Conservation (phyloP, 2,329 filamentous ascomycete genomes). For the Talaromyces atroroseus region DNA sequence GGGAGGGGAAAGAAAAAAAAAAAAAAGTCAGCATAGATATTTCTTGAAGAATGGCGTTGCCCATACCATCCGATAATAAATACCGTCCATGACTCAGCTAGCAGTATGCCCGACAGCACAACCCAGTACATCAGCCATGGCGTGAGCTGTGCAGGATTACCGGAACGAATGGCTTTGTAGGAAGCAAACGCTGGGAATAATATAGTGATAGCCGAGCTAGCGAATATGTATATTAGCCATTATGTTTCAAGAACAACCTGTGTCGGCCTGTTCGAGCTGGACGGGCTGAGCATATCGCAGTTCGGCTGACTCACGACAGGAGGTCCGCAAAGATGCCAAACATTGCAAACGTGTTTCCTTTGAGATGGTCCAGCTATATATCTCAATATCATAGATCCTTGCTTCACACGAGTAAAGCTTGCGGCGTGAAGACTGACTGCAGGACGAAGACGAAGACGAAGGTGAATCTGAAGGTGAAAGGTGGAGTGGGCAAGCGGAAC, state of each 20-base stretch:
- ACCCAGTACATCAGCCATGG: slow-evolving; percentile 99
- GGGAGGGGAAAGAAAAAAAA: too few species aligned
- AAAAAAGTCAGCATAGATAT: neutral
- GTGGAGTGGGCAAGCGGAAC: neutral
- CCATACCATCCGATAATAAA: slow-evolving; percentile 76
- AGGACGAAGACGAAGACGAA: too few species aligned
- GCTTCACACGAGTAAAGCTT: neutral
- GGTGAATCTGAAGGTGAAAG: neutral
- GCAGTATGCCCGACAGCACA: slow-evolving; percentile 72
- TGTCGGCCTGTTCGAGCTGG: slow-evolving; percentile 3
- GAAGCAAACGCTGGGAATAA: slow-evolving; percentile 95
- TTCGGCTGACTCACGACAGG: slow-evolving; percentile 56
- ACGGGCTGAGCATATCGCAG: neutral
- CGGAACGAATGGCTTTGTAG: slow-evolving; percentile 93
- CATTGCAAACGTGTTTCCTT: slow-evolving; percentile 40
- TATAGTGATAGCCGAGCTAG: slow-evolving; percentile 77
- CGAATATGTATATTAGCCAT: neutral
- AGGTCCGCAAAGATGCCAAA: slow-evolving; percentile 67
- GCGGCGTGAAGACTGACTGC: too few species aligned
- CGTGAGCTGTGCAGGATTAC: slow-evolving; percentile 79
- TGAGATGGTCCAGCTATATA: neutral
- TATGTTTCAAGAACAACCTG: neutral
- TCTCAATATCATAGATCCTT: neutral
- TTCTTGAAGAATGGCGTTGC: neutral
- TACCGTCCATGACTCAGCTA: slow-evolving; percentile 79